Percentiles rank a stretch among this genome's conserved stretches.
These are phyloP conservation scores for Pseudogymnoascus sp. DNA, from an alignment of 2,329 filamentous ascomycete genomes.

Conservation along the genomic window DNA sequence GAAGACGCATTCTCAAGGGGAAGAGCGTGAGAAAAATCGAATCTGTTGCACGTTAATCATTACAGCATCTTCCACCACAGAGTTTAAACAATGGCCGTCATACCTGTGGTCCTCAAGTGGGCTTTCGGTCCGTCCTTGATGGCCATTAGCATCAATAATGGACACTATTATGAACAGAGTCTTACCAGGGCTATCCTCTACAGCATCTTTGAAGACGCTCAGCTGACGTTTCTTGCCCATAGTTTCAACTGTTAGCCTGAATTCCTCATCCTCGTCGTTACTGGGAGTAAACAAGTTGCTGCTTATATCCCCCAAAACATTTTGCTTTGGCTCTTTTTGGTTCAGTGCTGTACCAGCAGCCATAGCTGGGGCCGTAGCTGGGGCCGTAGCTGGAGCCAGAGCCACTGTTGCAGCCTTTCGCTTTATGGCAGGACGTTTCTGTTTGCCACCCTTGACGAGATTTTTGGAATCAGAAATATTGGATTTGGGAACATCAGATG, in stretches of 20 bases:
- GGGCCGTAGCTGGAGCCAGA: not conserved
- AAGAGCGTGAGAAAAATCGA: conserved; percentile 22
- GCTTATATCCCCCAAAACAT: not conserved
- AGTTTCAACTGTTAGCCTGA: conserved; percentile 23
- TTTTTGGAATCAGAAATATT: conserved; percentile 21
- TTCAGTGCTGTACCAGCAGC: conserved; percentile 15
- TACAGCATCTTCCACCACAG: not conserved
- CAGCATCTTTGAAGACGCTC: conserved; percentile 24
- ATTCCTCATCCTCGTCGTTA: conserved; percentile 27
- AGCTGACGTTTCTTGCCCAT: conserved; percentile 25
- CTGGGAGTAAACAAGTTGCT: conserved; percentile 16
- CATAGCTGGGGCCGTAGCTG: conserved; percentile 11
- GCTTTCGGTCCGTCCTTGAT: conserved; percentile 24
- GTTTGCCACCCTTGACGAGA: not conserved
- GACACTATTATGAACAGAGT: not conserved
- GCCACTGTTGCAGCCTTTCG: conserved; percentile 2
- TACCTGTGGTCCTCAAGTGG: conserved; percentile 27
- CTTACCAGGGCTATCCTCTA: conserved; percentile 25
- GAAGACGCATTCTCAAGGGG: conserved; percentile 17
- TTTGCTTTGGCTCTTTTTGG: not conserved
- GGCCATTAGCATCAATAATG: conserved; percentile 9
- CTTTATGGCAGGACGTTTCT: conserved; percentile 17
- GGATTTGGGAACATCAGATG: conserved; percentile 1
- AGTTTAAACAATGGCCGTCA: not conserved
- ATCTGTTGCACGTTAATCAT: conserved; percentile 14